Conservation (phyloP, 768 basidiomycete genomes). For the Leccinum olivaceopallidum region DNA sequence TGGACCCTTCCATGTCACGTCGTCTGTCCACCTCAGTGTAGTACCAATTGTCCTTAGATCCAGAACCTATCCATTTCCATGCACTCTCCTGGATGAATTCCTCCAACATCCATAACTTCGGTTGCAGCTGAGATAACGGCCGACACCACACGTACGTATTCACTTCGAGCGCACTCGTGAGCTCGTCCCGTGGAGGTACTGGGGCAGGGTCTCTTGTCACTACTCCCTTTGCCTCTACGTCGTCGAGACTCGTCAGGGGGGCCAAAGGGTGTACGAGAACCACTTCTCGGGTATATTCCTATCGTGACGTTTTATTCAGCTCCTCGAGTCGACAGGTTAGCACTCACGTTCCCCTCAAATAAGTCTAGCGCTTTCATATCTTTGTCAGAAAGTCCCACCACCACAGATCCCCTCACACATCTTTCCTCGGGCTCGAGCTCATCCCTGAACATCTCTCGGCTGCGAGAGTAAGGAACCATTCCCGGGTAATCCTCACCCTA, state of each 20-base stretch:
- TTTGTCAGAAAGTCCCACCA: constrained; percentile 61
- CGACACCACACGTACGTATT: constrained; percentile 75
- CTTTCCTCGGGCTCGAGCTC: constrained; percentile 61
- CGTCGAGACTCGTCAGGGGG: constrained; percentile 36
- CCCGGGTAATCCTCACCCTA: constrained; percentile 83
- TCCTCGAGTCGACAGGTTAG: background rate
- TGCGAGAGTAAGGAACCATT: constrained; percentile 59
- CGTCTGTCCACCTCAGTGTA: constrained; percentile 52
- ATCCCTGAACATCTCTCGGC: constrained; percentile 45
- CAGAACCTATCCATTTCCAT: constrained; percentile 70
- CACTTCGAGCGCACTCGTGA: constrained; percentile 42
- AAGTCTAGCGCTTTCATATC: constrained; percentile 73
- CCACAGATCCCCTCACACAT: constrained; percentile 77
- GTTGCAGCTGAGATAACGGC: constrained; percentile 44
- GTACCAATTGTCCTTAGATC: constrained; percentile 36
- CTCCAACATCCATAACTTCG: constrained; percentile 78
- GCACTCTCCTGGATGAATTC: constrained; percentile 76
- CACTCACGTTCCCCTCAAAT: constrained; percentile 79
- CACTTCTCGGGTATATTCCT: constrained; percentile 72
- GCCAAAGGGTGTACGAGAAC: constrained; percentile 61
- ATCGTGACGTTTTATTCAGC: background rate
- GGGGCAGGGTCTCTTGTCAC: constrained; percentile 45
- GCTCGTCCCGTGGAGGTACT: constrained; percentile 38
- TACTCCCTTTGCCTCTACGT: constrained; percentile 22
- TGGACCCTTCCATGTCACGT: background rate